phyloP scores from a whole-genome alignment of 805 yeast genomes.

The Blastobotrys attinorum region DNA sequence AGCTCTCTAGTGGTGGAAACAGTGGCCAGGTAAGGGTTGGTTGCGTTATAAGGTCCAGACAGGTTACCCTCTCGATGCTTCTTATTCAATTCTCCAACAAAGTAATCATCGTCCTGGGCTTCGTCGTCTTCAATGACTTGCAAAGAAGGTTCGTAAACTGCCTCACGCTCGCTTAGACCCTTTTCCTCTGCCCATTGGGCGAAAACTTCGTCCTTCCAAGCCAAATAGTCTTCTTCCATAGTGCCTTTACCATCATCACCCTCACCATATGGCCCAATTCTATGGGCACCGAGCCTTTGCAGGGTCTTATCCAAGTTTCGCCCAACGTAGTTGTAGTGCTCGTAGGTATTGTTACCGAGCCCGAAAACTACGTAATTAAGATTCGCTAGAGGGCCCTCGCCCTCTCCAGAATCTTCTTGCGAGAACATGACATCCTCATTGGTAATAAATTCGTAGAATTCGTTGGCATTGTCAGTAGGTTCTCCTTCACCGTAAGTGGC shows the following conservation, averaged over 20 bases:
- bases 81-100: conserved; percentile 75
- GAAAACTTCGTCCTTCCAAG: conserved; percentile 82
- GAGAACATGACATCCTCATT: conserved; percentile 45
- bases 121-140: conserved; percentile 26
- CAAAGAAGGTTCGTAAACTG: conserved; percentile 65
- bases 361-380: conserved; percentile 76
- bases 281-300: conserved; percentile 58
- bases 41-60: conserved; percentile 67
- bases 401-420: conserved; percentile 25
- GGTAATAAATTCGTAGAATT: conserved; percentile 59
- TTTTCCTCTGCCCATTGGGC: conserved; percentile 56
- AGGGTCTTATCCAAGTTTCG: conserved; percentile 45
- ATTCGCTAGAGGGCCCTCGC: conserved; percentile 36
- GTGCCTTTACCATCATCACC: conserved; percentile 96
- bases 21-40: conserved; percentile 77
- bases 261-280: conserved; percentile 71
- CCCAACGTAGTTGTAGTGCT: conserved; percentile 78
- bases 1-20: conserved; percentile 57
- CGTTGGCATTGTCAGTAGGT: conserved; percentile 90
- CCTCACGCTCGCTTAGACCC: conserved; percentile 71
- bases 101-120: conserved; percentile 39
- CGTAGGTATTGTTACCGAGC: conserved; percentile 91
- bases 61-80: conserved; percentile 38
- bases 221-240: conserved; percentile 87
- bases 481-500: conserved; percentile 99